These are phyloP conservation scores for Nymphaea thermarum DNA, from an alignment of 164 flowering plant genomes.

Conservation along the genomic window DNA sequence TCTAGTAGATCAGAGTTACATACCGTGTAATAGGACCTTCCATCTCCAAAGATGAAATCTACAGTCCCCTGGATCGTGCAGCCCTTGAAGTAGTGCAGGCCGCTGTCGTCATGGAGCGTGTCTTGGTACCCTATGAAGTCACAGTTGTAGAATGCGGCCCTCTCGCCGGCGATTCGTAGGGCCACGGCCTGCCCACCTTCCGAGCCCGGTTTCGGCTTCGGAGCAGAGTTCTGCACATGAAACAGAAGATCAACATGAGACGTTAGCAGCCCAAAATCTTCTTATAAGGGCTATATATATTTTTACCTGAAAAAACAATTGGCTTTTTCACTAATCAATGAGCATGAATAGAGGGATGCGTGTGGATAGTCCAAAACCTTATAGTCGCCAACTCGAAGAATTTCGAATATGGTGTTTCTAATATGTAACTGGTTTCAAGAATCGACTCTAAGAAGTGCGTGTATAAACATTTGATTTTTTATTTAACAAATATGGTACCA, in stretches of 20 bases:
- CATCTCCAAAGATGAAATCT: slow-evolving; percentile 39
- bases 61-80: slow-evolving; percentile 29
- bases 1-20: background rate
- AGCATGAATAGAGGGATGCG: too few species aligned
- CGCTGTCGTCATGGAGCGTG: slow-evolving; percentile 26
- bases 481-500: too few species aligned
- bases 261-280: background rate
- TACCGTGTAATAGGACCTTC: slow-evolving; percentile 29
- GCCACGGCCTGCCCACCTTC: slow-evolving; percentile 27
- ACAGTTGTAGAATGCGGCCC: slow-evolving; percentile 36
- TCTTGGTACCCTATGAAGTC: slow-evolving; percentile 35
- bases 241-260: background rate
- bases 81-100: slow-evolving; percentile 28
- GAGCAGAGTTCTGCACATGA: slow-evolving; percentile 27
- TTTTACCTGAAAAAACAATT: background rate
- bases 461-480: background rate
- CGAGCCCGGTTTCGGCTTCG: slow-evolving; percentile 19
- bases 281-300: background rate
- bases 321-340: background rate
- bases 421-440: too few species aligned
- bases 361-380: too few species aligned
- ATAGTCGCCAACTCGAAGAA: too few species aligned
- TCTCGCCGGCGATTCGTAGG: slow-evolving; percentile 33
- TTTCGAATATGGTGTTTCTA: too few species aligned
- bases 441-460: background rate